Conservation (phyloP, 495 filamentous ascomycete genomes). For the Chaetomium tenue region DNA sequence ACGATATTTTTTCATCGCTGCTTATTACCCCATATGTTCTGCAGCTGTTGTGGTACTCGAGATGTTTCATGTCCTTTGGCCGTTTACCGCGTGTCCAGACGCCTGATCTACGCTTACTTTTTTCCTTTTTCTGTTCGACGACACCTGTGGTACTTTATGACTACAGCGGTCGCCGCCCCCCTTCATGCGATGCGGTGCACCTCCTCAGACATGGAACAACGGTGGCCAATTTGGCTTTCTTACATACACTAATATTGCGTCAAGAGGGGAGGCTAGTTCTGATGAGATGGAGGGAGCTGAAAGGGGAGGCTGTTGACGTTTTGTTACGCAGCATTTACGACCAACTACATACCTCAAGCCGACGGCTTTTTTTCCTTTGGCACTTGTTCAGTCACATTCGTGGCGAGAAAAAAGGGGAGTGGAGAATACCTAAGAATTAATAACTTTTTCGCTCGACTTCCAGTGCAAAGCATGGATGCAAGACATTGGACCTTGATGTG, state of each 20-base stretch:
- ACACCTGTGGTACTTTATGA: neutral
- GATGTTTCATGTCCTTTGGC: slow-evolving; percentile 20
- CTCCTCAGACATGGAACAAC: neutral
- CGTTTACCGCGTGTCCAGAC: slow-evolving; percentile 9
- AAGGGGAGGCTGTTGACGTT: slow-evolving; percentile 1
- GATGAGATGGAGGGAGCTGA: neutral
- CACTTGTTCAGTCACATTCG: neutral
- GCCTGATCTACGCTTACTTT: slow-evolving; percentile 2
- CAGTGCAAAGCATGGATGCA: no score
- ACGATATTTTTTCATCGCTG: slow-evolving; percentile 22
- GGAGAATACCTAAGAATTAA: neutral
- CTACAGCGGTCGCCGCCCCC: neutral
- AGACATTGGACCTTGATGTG: no score
- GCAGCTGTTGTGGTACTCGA: slow-evolving; percentile 18
- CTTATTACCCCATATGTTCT: slow-evolving; percentile 16
- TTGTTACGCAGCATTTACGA: slow-evolving; percentile 15
- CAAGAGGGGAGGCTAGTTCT: neutral
- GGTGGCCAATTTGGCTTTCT: neutral
- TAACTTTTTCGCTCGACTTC: neutral
- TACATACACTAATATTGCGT: slow-evolving; percentile 11
- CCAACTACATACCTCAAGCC: slow-evolving; percentile 1
- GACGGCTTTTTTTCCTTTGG: neutral
- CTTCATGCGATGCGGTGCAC: neutral
- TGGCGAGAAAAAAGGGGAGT: neutral
- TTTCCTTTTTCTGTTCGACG: neutral